Evolutionary conservation across 345 rosid species (phyloP).

Genomic region (Noccaea bulbosa): DNA sequence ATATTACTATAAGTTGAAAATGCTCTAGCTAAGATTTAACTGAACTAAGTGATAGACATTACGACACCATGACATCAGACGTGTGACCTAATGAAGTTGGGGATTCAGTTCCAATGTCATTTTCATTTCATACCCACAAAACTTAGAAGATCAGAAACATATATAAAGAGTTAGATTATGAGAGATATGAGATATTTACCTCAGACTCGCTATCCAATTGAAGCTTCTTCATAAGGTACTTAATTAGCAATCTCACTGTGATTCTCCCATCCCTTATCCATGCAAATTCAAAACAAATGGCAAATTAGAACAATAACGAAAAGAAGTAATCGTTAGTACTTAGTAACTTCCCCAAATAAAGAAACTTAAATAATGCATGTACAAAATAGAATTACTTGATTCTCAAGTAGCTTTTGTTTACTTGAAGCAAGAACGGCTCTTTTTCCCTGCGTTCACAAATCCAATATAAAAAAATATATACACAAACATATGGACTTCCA

Average conservation of each 20-base stretch:
- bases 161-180: slow-evolving; percentile 11
- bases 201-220: slow-evolving; percentile 85
- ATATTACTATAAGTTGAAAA: slow-evolving; percentile 28
- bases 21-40: slow-evolving; percentile 13
- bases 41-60: slow-evolving; percentile 26
- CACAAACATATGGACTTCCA: background rate
- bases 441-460: slow-evolving; percentile 61
- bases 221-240: slow-evolving; percentile 93
- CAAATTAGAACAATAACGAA: slow-evolving; percentile 1
- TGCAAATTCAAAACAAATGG: slow-evolving; percentile 30
- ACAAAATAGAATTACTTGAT: slow-evolving; percentile 68
- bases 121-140: slow-evolving; percentile 33
- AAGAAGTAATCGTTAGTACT: slow-evolving; percentile 29
- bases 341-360: background rate
- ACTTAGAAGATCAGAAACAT: slow-evolving; percentile 13
- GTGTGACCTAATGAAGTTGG: slow-evolving; percentile 42
- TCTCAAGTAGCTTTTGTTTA: slow-evolving; percentile 93
- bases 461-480: slow-evolving; percentile 18
- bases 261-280: slow-evolving; percentile 82
- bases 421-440: slow-evolving; percentile 91
- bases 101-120: slow-evolving; percentile 39
- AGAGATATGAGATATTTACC: slow-evolving; percentile 53
- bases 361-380: background rate
- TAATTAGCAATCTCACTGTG: slow-evolving; percentile 86
- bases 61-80: slow-evolving; percentile 44